Evolutionary conservation across 352 stramenopile genomes (phyloP), one percentile per base, ranked within the genome.

Genomic region (Globisporangium alternatum): DNA sequence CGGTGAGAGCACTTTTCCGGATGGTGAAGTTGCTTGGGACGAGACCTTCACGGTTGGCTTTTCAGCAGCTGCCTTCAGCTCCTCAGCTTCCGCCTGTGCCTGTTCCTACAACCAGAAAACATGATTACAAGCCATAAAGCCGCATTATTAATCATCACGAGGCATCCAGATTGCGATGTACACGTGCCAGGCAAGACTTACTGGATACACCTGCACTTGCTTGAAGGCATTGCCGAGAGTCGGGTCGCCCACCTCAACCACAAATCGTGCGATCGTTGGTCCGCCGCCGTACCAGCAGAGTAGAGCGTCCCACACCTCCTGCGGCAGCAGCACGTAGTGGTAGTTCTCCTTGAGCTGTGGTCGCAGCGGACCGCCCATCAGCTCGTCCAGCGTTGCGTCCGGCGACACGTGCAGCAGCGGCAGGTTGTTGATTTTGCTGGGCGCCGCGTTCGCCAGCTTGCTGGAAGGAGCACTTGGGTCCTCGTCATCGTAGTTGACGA

Each of bases 261-360:
- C 82, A 58, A 92, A 94, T 5, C 83, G 81, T 43, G 81, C 85
- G 60, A 94, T 85, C 2, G 81, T 80, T 1, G 82, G 85, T 7
- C 86, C 83, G 58, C 83, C 83, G 35, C 62, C 77, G 60, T 87
- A 90, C 86, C 84, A 95, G 45, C 77, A 70, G 3, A 79, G 28
- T 12, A 96, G 60, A 35, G 78, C 80, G 55, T 92, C 74, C 86
- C 87, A 96, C 1, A 90, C 88, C 64, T 93, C 87, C 51, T 83
- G 66, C 5, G 85, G 87, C 3, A 93, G 39, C 0, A 92, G 69
- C 59, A 81, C 72, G 55, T 91, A 96, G 64, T 96, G 79, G 60
- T 89, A 86, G 39, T 80, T 77, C 52, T 94, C 83, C 61, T 89
- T 83, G 19, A 94, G 73, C 60, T 89, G 76, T 25, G 80, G 73